A percentile compares a stretch with the other conserved stretches of the same genome.
Evolutionary conservation across 1,284 basidiomycete species (phyloP).

Genomic region (Caloboletus firmus): DNA sequence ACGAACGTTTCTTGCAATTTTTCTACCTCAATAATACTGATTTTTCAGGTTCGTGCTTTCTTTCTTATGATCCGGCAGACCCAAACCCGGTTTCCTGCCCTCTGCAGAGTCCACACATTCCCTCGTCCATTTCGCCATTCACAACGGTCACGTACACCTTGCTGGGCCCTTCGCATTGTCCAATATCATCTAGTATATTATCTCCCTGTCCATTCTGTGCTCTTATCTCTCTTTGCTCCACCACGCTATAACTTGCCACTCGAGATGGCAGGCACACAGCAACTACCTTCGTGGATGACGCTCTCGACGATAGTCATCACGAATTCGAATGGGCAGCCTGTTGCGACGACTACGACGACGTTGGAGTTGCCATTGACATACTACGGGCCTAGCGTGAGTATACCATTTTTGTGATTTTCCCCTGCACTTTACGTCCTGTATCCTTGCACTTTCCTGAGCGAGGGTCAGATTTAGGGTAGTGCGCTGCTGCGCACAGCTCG

Average conservation of each 20-base stretch:
- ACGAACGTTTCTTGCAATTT: conserved; percentile 20
- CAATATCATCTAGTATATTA: conserved; percentile 1
- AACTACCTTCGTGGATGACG: conserved; percentile 65
- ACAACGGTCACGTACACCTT: neutral
- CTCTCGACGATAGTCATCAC: conserved; percentile 51
- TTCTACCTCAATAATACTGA: conserved; percentile 9
- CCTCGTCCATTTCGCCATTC: conserved; percentile 17
- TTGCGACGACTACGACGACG: conserved; percentile 52
- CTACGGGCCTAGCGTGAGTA: conserved; percentile 70
- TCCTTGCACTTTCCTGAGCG: neutral
- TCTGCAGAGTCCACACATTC: conserved; percentile 27
- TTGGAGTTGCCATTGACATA: conserved; percentile 67
- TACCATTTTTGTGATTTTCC: neutral
- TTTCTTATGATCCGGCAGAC: neutral
- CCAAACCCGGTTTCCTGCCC: neutral
- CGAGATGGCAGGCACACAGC: conserved; percentile 51
- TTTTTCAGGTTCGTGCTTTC: conserved; percentile 12
- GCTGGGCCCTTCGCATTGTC: conserved; percentile 1
- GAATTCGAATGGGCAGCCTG: conserved; percentile 48
- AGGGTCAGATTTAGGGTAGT: neutral
- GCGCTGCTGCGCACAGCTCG: neutral
- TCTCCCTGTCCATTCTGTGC: conserved; percentile 2
- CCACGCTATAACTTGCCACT: conserved; percentile 10
- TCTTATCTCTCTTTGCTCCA: conserved; percentile 4
- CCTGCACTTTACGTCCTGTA: neutral